Evolutionary conservation across 2,329 filamentous ascomycete species (phyloP).

Genomic region (Leptosphaerulina australis): DNA sequence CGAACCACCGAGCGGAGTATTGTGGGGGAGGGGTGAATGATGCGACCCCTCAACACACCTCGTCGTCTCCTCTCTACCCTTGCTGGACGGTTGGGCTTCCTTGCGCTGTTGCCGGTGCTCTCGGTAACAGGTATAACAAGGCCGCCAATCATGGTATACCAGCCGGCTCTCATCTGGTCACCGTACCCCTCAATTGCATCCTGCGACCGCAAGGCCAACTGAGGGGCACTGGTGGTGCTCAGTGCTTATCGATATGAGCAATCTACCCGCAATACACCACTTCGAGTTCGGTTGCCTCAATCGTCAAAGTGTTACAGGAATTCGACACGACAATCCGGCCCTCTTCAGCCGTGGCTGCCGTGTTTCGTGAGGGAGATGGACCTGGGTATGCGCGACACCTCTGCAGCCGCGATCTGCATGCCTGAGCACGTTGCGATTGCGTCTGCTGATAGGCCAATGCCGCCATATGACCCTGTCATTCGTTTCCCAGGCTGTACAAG

Average conservation of each 20-base stretch:
- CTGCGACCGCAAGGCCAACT: slow-evolving; percentile 12
- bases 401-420: slow-evolving; percentile 39
- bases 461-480: slow-evolving; percentile 36
- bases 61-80: slow-evolving; percentile 11
- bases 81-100: slow-evolving; percentile 4
- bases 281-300: background rate
- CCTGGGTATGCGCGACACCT: slow-evolving; percentile 32
- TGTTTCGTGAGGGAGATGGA: slow-evolving; percentile 7
- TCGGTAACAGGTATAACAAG: slow-evolving; percentile 14
- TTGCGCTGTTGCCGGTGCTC: slow-evolving; percentile 17
- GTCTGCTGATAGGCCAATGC: slow-evolving; percentile 46
- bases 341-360: slow-evolving; percentile 15
- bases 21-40: slow-evolving; percentile 1
- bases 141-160: slow-evolving; percentile 28
- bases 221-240: slow-evolving; percentile 9
- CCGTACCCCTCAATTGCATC: slow-evolving; percentile 17
- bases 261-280: slow-evolving; percentile 11
- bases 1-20: too few species aligned
- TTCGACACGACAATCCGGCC: slow-evolving; percentile 6
- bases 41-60: slow-evolving; percentile 8
- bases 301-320: background rate
- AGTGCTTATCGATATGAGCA: slow-evolving; percentile 9
- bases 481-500: slow-evolving; percentile 23
- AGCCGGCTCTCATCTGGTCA: slow-evolving; percentile 8
- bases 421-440: slow-evolving; percentile 32